These are phyloP conservation scores for Corymbia calophylla DNA, from an alignment of 441 rosid genomes.

Conservation along the genomic window DNA sequence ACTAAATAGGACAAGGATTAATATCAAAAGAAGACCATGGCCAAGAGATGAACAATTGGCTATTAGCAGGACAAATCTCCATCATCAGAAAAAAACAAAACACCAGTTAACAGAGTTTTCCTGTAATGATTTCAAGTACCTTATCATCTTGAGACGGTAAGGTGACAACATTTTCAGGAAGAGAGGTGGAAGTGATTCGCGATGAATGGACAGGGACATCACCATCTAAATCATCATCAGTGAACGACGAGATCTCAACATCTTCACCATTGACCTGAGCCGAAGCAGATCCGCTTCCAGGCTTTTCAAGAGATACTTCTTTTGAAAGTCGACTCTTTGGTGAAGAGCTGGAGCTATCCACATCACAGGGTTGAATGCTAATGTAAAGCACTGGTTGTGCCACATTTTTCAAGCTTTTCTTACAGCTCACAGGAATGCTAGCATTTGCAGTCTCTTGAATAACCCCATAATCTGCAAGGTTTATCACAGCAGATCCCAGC, in stretches of 20 bases:
- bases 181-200: slow-evolving; percentile 33
- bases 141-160: slow-evolving; percentile 29
- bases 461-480: slow-evolving; percentile 68
- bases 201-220: slow-evolving; percentile 51
- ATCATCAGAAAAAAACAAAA: neutral
- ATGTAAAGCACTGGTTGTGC: slow-evolving; percentile 49
- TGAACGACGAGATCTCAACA: slow-evolving; percentile 55
- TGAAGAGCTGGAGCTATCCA: slow-evolving; percentile 26
- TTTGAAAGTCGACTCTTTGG: slow-evolving; percentile 19
- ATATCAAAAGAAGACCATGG: neutral
- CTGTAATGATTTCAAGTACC: slow-evolving; percentile 23
- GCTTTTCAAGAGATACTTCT: slow-evolving; percentile 40
- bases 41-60: neutral
- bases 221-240: slow-evolving; percentile 60
- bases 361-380: slow-evolving; percentile 48
- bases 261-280: slow-evolving; percentile 50
- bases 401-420: slow-evolving; percentile 46
- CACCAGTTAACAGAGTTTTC: neutral
- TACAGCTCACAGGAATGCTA: slow-evolving; percentile 43
- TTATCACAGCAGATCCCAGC: slow-evolving; percentile 62
- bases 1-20: neutral
- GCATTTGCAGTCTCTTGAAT: slow-evolving; percentile 31
- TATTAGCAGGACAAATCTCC: neutral
- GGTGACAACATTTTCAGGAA: slow-evolving; percentile 21
- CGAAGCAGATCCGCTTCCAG: slow-evolving; percentile 33